Percentiles rank a stretch among this genome's conserved stretches.
Conservation (phyloP, 2,329 filamentous ascomycete species). For the Stachybotrys elegans region DNA sequence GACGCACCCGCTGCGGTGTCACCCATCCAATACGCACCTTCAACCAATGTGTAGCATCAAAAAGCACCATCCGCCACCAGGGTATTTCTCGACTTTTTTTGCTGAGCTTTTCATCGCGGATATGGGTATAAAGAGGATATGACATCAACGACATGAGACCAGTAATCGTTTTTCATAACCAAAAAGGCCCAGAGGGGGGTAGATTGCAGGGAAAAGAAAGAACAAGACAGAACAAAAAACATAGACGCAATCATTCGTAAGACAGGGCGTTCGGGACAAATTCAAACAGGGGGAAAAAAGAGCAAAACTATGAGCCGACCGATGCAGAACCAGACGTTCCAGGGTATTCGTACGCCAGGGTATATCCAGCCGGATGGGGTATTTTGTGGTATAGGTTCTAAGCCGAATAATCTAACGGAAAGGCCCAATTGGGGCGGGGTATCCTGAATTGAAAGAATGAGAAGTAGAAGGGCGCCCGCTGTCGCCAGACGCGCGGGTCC, state of each 20-base stretch:
- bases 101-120: conserved; percentile 1
- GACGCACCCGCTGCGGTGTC: too few relatives aligned
- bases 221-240: conserved; percentile 4
- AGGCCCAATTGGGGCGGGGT: conserved; percentile 87
- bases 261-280: too few relatives aligned
- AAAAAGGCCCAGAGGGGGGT: conserved; percentile 6
- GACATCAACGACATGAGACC: conserved; percentile 2
- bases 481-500: conserved; percentile 78
- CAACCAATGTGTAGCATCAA: too few relatives aligned
- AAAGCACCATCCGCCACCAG: too few relatives aligned
- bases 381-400: conserved; percentile 48
- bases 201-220: too few relatives aligned
- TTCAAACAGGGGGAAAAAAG: conserved; percentile 18
- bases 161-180: background rate
- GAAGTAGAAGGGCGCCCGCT: conserved; percentile 90
- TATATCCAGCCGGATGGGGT: conserved; percentile 55
- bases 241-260: background rate
- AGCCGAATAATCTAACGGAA: conserved; percentile 68
- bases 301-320: conserved; percentile 37
- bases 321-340: conserved; percentile 40
- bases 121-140: conserved; percentile 8
- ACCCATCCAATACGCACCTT: too few relatives aligned
- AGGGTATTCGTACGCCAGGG: conserved; percentile 58
- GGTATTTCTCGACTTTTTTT: conserved; percentile 4
- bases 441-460: conserved; percentile 93